phyloP scores from a whole-genome alignment of 2,329 filamentous ascomycete species.

The Ophiostoma piceae region DNA sequence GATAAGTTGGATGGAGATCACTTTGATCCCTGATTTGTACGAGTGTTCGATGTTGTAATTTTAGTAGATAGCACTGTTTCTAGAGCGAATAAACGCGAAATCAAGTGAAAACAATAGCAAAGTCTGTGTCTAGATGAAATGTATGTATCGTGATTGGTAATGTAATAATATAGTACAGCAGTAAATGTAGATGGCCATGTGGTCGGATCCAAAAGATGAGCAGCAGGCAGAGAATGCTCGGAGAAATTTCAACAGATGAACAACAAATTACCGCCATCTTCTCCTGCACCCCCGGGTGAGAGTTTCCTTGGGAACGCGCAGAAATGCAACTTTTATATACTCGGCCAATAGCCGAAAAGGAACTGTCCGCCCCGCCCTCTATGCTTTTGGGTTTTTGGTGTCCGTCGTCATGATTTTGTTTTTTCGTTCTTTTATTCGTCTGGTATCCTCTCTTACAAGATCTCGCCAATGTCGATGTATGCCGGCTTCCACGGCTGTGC shows the following conservation, averaged over 20 bases:
- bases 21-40: slow-evolving; percentile 41
- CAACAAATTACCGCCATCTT: neutral
- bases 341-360: neutral
- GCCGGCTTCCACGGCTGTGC: slow-evolving; percentile 61
- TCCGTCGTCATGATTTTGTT: neutral
- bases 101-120: neutral
- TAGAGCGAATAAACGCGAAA: too few species aligned
- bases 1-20: slow-evolving; percentile 60
- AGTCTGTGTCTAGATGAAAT: slow-evolving; percentile 8
- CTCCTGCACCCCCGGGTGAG: neutral
- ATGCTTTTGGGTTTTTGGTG: neutral
- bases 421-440: neutral
- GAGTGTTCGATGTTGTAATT: neutral
- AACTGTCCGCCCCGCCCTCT: neutral
- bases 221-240: neutral
- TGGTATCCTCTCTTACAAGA: slow-evolving; percentile 43
- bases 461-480: slow-evolving; percentile 66
- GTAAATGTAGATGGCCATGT: neutral
- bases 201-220: neutral
- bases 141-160: slow-evolving; percentile 19
- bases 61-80: neutral
- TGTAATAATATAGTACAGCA: slow-evolving; percentile 15
- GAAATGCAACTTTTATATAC: neutral
- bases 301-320: neutral
- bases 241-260: neutral